phyloP scores from a whole-genome alignment of 2,329 filamentous ascomycete genomes.

The Arthroderma sp. region DNA sequence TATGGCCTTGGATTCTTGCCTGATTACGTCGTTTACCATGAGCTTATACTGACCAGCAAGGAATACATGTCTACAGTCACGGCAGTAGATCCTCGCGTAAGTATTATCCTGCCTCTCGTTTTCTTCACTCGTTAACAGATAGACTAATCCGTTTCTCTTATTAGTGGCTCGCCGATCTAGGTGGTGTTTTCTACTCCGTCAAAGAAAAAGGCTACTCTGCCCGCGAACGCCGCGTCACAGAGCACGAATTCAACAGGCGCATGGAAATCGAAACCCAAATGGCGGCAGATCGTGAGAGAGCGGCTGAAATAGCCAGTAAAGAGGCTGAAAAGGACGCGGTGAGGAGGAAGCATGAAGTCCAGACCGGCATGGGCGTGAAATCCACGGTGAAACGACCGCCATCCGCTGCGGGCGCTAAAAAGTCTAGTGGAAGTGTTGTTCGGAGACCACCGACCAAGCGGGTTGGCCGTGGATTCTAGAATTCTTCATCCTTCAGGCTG shows the following conservation, averaged over 20 bases:
- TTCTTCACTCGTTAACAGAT: background rate
- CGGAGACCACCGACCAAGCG: constrained; percentile 26
- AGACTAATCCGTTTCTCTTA: background rate
- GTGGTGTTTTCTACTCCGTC: constrained; percentile 91
- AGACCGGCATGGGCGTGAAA: constrained; percentile 17
- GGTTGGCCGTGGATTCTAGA: constrained; percentile 19
- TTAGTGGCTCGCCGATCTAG: constrained; percentile 82
- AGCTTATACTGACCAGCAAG: constrained; percentile 89
- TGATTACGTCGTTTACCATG: constrained; percentile 96
- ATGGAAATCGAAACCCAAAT: constrained; percentile 91
- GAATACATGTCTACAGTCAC: constrained; percentile 98
- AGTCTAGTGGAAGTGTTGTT: constrained; percentile 24
- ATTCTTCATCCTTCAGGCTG: background rate
- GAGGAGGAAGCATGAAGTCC: constrained; percentile 23
- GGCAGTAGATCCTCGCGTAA: constrained; percentile 72
- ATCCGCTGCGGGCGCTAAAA: constrained; percentile 15
- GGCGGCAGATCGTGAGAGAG: constrained; percentile 63
- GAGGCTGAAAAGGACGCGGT: constrained; percentile 25
- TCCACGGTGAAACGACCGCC: constrained; percentile 24
- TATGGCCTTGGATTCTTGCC: constrained; percentile 89
- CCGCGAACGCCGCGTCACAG: constrained; percentile 71
- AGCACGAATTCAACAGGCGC: constrained; percentile 81
- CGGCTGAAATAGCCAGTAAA: constrained; percentile 27
- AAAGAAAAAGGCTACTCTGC: constrained; percentile 95
- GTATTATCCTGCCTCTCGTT: constrained; percentile 10